Base-by-base conservation (phyloP, 805 yeast species). In the Cyberlindnera petersonii region DNA sequence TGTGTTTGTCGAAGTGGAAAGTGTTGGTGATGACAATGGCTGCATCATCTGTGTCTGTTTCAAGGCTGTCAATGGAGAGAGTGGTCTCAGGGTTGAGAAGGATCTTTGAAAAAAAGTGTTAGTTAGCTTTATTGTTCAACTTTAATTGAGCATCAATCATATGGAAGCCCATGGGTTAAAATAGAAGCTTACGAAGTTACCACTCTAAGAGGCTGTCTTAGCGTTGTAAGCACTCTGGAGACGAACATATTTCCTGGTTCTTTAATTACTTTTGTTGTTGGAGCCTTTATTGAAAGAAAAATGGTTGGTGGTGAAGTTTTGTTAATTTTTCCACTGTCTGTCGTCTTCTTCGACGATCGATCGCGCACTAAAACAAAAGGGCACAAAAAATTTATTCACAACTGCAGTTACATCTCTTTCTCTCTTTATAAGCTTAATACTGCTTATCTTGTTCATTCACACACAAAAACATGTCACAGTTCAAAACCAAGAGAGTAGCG, bases 21-120 rank as follows among this genome's bases (percentile, higher is more conserved):
- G 38, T 8, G 48, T 48, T 30, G 63, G 56, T 23, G 55, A 47
- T 26, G 42, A 49, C 14, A 55, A 41, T 5, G 55, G 37, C 32
- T 47, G 48, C 36, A 42, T 23, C 26, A 33, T 24, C 37, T 42
- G 48, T 28, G 47, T 35, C 35, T 50, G 50, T 46, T 52, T 51
- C 32, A 43, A 46, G 16, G 52, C 45, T 11, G 53, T 42, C 22
- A 46, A 40, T 39, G 52, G 49, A 14, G 54, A 43, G 13, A 42
- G 39, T n/a, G 51, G 42, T 34, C 45, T 38, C 26, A 47, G 21
- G 7, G 48, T 44, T 4, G 51, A 40, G 43, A 51, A 49, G 13
- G 43, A 22, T 27, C 46, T 33, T 32, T 26, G 11, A 27, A 5
- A 14, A 8, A 10, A 15, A 13, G 8, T 22, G 48, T 43, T 49